Conservation (phyloP, 345 rosid genomes). For the Turnera subulata region DNA sequence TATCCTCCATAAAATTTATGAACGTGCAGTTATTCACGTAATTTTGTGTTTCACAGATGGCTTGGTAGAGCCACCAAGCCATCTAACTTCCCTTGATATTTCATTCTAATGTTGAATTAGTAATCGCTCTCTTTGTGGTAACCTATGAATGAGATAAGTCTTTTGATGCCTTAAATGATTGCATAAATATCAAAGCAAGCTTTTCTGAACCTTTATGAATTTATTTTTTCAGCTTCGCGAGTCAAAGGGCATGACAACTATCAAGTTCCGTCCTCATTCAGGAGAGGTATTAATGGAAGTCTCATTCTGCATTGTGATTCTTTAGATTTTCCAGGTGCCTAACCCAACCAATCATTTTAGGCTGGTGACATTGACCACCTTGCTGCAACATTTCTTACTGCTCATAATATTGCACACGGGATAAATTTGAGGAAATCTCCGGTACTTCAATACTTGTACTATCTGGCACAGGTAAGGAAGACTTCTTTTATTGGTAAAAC, state of each 20-base stretch:
- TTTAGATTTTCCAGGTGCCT: conserved; percentile 7
- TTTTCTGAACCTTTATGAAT: background rate
- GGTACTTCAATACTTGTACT: conserved; percentile 98
- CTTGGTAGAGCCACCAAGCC: too few relatives aligned
- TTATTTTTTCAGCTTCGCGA: conserved; percentile 78
- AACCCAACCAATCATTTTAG: conserved; percentile 35
- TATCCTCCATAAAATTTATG: too few relatives aligned
- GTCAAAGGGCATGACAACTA: conserved; percentile 96
- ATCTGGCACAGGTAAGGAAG: conserved; percentile 73
- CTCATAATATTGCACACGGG: conserved; percentile 97
- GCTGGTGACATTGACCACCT: conserved; percentile 99
- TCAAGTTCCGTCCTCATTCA: conserved; percentile 91
- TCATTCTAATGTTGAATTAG: too few relatives aligned
- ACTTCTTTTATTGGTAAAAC: background rate
- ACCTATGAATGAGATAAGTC: background rate
- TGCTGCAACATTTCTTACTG: conserved; percentile 93
- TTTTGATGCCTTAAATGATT: background rate
- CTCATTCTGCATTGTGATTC: background rate
- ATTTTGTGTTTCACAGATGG: too few relatives aligned
- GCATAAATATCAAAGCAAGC: background rate
- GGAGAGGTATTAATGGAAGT: conserved; percentile 65
- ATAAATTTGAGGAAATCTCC: conserved; percentile 97
- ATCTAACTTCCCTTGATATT: too few relatives aligned
- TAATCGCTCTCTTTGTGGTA: too few relatives aligned
- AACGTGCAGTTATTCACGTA: too few relatives aligned